Base-by-base conservation (phyloP, 805 yeast genomes). In the Candida jianshihensis region DNA sequence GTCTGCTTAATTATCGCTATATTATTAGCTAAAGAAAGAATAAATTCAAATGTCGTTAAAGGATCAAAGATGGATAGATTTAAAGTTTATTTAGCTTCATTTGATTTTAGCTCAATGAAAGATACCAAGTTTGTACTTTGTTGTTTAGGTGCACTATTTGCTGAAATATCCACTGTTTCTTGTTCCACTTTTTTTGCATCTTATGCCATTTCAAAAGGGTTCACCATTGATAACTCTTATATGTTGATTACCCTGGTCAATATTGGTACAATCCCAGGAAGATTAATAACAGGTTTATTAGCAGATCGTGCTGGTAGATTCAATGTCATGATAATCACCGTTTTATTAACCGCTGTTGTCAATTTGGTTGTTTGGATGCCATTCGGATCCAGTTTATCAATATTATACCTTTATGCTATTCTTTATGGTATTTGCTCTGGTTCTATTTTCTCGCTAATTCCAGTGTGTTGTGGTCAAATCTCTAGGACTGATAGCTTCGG, bases 391-490 rank as follows among this genome's bases (percentile, higher is more conserved):
- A 59, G 43, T 39, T 47, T 50, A 26, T 59, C 37, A 16, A 64
- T 48, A 12, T 57, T 57, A 43, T 68, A 59, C 40, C 68, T 60
- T 1, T 74, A 75, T 42, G 60, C 75, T 6, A 63, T 60, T 0
- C 38, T 70, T 5, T 74, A 68, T 49, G 82, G 82, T 2, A 61
- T 75, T 31, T 63, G 67, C 43, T 67, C 78, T 10, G 74, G 78
- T 9, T 66, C 79, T 4, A 70, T 73, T 3, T 63, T 75, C 40
- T 68, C 79, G 3, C 53, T 75, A 33, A 63, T 73, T 20, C 81
- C 82, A 4, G 77, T 74, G 4, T 72, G 80, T 43, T 64, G 76
- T 41, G 79, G 77, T 1, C 76, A 75, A 38, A 73, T 77, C 27
- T 70, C 78, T 14, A 68, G 68, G 29, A 66, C 70, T 4, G 70